Evolutionary conservation across 768 basidiomycete species (phyloP).

Genomic region (Pulveroboletus sp.): DNA sequence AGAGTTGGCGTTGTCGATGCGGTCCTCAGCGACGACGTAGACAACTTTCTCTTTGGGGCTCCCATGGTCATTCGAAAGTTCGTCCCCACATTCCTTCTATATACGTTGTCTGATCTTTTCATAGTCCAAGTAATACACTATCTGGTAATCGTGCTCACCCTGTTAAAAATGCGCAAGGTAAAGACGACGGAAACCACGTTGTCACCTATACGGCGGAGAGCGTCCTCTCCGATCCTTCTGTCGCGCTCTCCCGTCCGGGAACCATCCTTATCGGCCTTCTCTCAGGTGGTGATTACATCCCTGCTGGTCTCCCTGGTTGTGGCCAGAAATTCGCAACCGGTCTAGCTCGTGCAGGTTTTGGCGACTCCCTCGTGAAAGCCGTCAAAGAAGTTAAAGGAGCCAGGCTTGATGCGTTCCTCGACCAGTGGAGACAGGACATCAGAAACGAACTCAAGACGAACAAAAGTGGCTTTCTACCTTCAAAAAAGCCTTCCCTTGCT

Average conservation of each 20-base stretch:
- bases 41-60: conserved; percentile 89
- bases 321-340: conserved; percentile 70
- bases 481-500: conserved; percentile 62
- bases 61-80: conserved; percentile 81
- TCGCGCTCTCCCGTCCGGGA: conserved; percentile 56
- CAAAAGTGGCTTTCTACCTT: conserved; percentile 54
- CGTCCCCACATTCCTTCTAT: conserved; percentile 6
- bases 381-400: conserved; percentile 42
- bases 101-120: conserved; percentile 3
- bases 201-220: conserved; percentile 36
- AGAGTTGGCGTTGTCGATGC: conserved; percentile 79
- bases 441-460: conserved; percentile 66
- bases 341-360: conserved; percentile 78
- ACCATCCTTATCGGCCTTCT: conserved; percentile 80
- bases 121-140: conserved; percentile 64
- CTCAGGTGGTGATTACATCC: conserved; percentile 88
- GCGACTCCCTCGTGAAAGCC: conserved; percentile 63
- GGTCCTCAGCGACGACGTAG: conserved; percentile 89
- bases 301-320: conserved; percentile 61
- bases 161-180: conserved; percentile 58
- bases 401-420: conserved; percentile 50
- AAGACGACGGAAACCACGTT: conserved; percentile 69
- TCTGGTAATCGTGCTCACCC: conserved; percentile 67
- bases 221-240: conserved; percentile 40
- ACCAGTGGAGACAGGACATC: conserved; percentile 58